A percentile compares a stretch with the other conserved stretches of the same genome.
These are phyloP conservation scores for Penicillium nordicum DNA, from an alignment of 2,329 filamentous ascomycete genomes.

Conservation along the genomic window DNA sequence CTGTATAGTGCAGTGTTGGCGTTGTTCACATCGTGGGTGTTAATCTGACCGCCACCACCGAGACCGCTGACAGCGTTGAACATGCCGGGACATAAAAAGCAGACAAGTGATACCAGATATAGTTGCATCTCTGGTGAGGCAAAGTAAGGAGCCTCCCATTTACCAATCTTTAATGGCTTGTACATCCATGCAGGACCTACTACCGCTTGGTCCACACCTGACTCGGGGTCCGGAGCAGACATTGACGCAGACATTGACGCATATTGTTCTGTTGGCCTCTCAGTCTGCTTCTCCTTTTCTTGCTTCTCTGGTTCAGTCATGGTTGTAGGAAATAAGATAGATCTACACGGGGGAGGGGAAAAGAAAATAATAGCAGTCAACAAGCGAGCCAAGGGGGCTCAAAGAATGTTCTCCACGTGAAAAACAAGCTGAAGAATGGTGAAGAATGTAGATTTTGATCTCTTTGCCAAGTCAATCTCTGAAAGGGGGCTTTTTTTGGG, in stretches of 20 bases:
- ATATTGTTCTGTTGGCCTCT: conserved; percentile 16
- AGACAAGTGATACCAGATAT: conserved; percentile 66
- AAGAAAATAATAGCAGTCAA: neutral
- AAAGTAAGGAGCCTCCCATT: conserved; percentile 60
- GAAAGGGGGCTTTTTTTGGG: neutral
- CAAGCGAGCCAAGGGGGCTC: conserved; percentile 6
- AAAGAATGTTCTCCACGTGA: conserved; percentile 6
- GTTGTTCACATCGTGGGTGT: conserved; percentile 59
- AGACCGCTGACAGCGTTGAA: conserved; percentile 66
- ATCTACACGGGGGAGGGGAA: neutral
- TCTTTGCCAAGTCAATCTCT: neutral
- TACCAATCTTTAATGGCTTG: conserved; percentile 56
- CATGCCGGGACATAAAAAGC: conserved; percentile 71
- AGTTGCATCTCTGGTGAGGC: conserved; percentile 72
- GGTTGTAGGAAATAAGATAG: neutral
- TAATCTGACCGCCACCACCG: conserved; percentile 61
- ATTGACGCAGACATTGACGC: conserved; percentile 26
- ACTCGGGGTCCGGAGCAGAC: conserved; percentile 21
- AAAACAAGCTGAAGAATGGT: conserved; percentile 3
- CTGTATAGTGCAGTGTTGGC: conserved; percentile 70
- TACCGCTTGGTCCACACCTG: conserved; percentile 19
- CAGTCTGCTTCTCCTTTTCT: conserved; percentile 10
- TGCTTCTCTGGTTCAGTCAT: conserved; percentile 18
- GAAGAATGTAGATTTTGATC: neutral
- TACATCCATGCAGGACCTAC: conserved; percentile 61